A percentile compares a stretch with the other conserved stretches of the same genome.
phyloP scores from a whole-genome alignment of 2,329 filamentous ascomycete genomes.

The Pyricularia sp. region DNA sequence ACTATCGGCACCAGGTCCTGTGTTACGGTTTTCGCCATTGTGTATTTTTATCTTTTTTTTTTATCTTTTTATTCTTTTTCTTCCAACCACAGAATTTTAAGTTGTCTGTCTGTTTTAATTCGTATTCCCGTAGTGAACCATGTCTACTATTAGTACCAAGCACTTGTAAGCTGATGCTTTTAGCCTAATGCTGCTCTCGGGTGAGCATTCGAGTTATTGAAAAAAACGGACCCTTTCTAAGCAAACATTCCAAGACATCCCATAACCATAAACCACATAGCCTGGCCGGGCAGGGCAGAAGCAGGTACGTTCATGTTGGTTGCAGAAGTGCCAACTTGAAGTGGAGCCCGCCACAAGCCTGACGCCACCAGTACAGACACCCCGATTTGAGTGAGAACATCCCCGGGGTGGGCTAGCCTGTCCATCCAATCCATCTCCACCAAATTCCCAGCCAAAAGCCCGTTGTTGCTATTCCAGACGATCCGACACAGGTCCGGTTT shows the following conservation, averaged over 20 bases:
- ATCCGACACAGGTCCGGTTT: background rate
- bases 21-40: background rate
- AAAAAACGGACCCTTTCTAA: background rate
- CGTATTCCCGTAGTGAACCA: background rate
- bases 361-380: background rate
- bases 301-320: background rate
- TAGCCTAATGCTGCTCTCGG: background rate
- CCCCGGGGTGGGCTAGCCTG: background rate
- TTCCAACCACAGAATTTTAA: no score
- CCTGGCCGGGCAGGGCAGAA: background rate
- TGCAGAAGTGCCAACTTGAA: background rate
- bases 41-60: background rate
- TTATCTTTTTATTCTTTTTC: background rate
- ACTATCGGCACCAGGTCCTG: no score
- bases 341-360: background rate
- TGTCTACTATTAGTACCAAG: background rate
- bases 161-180: background rate
- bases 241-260: background rate
- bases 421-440: background rate
- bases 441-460: background rate
- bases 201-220: background rate
- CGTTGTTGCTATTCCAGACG: background rate
- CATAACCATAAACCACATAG: background rate
- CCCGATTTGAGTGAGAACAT: background rate
- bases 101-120: background rate